Evolutionary conservation across 495 filamentous ascomycete species (phyloP), one percentile per base, ranked within the genome.

Genomic region (Halenospora varia): DNA sequence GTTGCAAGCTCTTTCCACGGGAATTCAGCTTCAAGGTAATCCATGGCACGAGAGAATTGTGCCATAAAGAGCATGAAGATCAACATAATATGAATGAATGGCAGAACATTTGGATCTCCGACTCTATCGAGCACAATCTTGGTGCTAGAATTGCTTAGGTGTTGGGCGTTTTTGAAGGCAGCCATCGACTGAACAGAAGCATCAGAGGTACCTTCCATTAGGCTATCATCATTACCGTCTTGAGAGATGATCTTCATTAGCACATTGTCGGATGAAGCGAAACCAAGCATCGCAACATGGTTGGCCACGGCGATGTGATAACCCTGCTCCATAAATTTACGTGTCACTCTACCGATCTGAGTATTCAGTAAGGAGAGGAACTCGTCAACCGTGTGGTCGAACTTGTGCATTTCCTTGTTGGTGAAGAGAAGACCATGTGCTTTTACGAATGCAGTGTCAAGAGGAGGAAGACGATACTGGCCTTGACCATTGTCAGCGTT

Each of bases 401-500:
- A 82, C 8, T 67, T 65, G 0, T 82, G 74, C 2, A 70, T 50
- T 1, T 75, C 60, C 17, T 77, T 75, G 26, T 77, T 72, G n/a
- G 73, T 81, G 62, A 90, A 91, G n/a, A 93, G 68, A 46, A 84
- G 71, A 3, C 75, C 85, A 59, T 91, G 86, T 2, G 80, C 75
- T 51, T 76, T 80, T 23, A 90, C 81, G 59, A 88, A 86, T 0
- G 73, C 67, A 1, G 79, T 71, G 59, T 70, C 77, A 51, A 61
- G 69, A 56, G 49, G 63, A 60, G 15, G 67, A 60, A 64, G 65
- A 62, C 57, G n/a, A 15, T 51, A 48, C 23, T 51, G 47, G 3
- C 47, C 48, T 51, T 39, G 44, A 10, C 40, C 53, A 25, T 22
- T 35, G 18, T 40, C 50, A 11, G 51, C 44, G 18, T 62, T 39